phyloP scores from a whole-genome alignment of 306 rosid genomes.

The Cucurbita maxima region DNA sequence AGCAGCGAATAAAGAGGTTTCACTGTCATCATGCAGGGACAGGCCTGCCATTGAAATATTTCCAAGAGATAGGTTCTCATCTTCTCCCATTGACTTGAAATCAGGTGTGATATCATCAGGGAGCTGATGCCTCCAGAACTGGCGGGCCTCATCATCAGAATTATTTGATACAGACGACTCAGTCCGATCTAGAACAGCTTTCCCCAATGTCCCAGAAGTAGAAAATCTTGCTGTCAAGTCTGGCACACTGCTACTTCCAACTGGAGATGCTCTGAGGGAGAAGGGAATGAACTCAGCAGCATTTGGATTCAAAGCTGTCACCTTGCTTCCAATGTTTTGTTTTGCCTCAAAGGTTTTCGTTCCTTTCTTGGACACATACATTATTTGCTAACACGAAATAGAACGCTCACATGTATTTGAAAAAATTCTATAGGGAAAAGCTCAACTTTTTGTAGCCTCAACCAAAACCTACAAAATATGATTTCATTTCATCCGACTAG shows the following conservation, averaged over 20 bases:
- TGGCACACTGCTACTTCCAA: slow-evolving; percentile 43
- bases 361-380: slow-evolving; percentile 72
- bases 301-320: slow-evolving; percentile 63
- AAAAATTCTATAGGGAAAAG: slow-evolving; percentile 1
- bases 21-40: slow-evolving; percentile 55
- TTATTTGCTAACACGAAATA: slow-evolving; percentile 35
- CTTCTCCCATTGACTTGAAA: slow-evolving; percentile 74
- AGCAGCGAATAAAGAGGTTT: slow-evolving; percentile 36
- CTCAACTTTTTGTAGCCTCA: slow-evolving; percentile 30
- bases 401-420: slow-evolving; percentile 3
- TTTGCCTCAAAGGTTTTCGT: slow-evolving; percentile 29
- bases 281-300: slow-evolving; percentile 93
- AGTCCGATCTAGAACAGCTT: slow-evolving; percentile 68
- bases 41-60: slow-evolving; percentile 55
- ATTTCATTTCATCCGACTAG: neutral
- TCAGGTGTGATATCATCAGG: slow-evolving; percentile 98
- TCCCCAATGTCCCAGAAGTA: slow-evolving; percentile 53
- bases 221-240: slow-evolving; percentile 32
- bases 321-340: slow-evolving; percentile 39
- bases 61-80: slow-evolving; percentile 53
- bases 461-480: slow-evolving; percentile 69
- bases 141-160: slow-evolving; percentile 91
- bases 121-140: slow-evolving; percentile 87
- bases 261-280: slow-evolving; percentile 58
- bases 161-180: slow-evolving; percentile 68